Base-by-base conservation (phyloP, 2,329 filamentous ascomycete species). In the Pseudomassariella vexata region DNA sequence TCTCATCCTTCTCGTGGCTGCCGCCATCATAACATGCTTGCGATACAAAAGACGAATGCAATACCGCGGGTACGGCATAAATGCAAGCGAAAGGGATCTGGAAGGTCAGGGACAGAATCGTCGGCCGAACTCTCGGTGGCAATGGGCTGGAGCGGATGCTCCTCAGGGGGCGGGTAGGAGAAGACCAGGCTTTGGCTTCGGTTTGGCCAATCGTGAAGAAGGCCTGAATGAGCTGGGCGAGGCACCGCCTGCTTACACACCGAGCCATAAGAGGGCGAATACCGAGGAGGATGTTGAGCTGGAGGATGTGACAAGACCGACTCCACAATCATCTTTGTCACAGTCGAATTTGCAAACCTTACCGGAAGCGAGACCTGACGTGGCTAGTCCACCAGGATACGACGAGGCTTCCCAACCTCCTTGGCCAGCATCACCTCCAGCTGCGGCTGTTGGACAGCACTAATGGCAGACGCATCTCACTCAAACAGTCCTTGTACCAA, bases 181-280 rank as follows among this genome's bases (percentile, higher is more conserved):
- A 30, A 37, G 28, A 19, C 32, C 16, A 31, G 41, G 22, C 16
- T 30, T 32, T 15, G 44, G 36, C 3, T 32, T 44, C 11, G 44
- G 40, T 9, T n/a, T 41, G 11, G 39, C 37, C 6, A 50, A 46
- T 22, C 41, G 44, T 18, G 52, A 54, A 20, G 50, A 56, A 31
- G 53, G 53, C 2, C 39, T 56, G 24, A 55, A 56, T 20, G 52
- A 56, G 37, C 33, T 53, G 4, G 53, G 53, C 23, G 53, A 56
- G 35, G 52, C 53, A 6, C 53, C 53, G 8, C 53, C 53, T 9
- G 50, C 48, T 9, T 56, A 56, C 25, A 45, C 43, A 5, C 37
- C 46, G 20, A 31, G 34, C 12, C 41, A 44, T 5, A 48, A 45
- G 24, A 40, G 19, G 35, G 37, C 11, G 37, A 37, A 19, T 30